These are phyloP conservation scores for Candida andamanensis DNA, from an alignment of 805 yeast genomes.

Conservation along the genomic window DNA sequence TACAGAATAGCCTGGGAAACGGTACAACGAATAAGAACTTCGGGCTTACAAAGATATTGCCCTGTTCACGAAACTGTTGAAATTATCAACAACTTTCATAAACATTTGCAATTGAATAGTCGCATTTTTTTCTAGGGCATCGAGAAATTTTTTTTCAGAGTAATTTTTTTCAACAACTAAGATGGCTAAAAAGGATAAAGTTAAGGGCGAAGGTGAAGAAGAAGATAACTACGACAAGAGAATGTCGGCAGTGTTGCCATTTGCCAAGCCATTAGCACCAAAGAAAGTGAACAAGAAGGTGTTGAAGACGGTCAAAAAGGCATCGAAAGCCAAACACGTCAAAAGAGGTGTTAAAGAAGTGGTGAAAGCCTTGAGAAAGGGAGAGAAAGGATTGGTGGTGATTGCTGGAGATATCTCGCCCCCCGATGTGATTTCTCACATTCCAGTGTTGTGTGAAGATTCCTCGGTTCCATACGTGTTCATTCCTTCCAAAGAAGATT, in stretches of 20 bases:
- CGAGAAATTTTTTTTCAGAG: slow-evolving; percentile 5
- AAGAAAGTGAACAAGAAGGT: slow-evolving; percentile 94
- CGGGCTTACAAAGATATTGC: too few relatives aligned
- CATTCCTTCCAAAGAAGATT: slow-evolving; percentile 95
- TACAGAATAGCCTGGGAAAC: too few relatives aligned
- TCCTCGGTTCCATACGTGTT: slow-evolving; percentile 84
- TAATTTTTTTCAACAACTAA: slow-evolving; percentile 1
- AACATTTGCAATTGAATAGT: too few relatives aligned
- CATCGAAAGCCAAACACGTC: slow-evolving; percentile 96
- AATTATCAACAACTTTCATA: too few relatives aligned
- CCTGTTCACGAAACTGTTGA: too few relatives aligned
- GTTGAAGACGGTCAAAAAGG: slow-evolving; percentile 92
- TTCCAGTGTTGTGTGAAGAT: slow-evolving; percentile 97
- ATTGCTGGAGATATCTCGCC: slow-evolving; percentile 99
- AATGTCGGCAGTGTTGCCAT: slow-evolving; percentile 83
- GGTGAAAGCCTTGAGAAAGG: slow-evolving; percentile 94
- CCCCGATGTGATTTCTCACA: slow-evolving; percentile 92
- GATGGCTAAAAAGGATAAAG: slow-evolving; percentile 46
- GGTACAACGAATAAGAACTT: too few relatives aligned
- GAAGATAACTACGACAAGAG: slow-evolving; percentile 90
- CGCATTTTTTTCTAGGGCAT: slow-evolving; percentile 3
- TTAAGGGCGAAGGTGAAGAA: slow-evolving; percentile 36
- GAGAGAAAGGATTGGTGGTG: slow-evolving; percentile 93
- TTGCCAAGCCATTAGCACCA: slow-evolving; percentile 92
- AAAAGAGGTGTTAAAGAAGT: slow-evolving; percentile 99